A percentile compares a stretch with the other conserved stretches of the same genome.
Evolutionary conservation across 192 early-diverging fungal genomes (phyloP).

Genomic region (Oehlia diaphana): DNA sequence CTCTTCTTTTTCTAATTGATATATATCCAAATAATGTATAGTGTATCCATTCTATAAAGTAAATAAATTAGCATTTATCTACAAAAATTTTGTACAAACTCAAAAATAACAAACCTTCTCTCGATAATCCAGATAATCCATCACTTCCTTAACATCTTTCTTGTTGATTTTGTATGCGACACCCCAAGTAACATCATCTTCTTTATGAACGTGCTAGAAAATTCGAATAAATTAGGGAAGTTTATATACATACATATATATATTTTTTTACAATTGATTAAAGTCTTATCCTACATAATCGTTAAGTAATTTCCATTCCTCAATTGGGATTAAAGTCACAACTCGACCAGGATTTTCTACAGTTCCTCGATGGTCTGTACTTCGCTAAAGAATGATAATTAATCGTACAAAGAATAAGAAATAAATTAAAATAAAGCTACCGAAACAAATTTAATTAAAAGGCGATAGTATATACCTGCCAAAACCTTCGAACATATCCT

Average conservation of each 20-base stretch:
- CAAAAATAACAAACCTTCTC: conserved; percentile 61
- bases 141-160: conserved; percentile 63
- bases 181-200: conserved; percentile 72
- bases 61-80: background rate
- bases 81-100: background rate
- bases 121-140: conserved; percentile 77
- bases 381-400: conserved; percentile 48
- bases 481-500: conserved; percentile 71
- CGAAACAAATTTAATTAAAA: background rate
- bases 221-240: background rate
- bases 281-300: conserved; percentile 43
- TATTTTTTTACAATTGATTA: background rate
- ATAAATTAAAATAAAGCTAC: background rate
- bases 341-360: conserved; percentile 77
- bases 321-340: conserved; percentile 74
- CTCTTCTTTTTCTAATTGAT: conserved; percentile 35
- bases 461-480: conserved; percentile 53
- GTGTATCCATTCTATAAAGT: conserved; percentile 73
- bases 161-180: conserved; percentile 77
- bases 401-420: background rate
- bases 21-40: conserved; percentile 63
- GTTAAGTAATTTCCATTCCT: conserved; percentile 62
- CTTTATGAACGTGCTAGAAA: conserved; percentile 37
- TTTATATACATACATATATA: no score
- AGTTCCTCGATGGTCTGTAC: conserved; percentile 87